Evolutionary conservation across 495 filamentous ascomycete genomes (phyloP), one percentile per base, ranked within the genome.

Genomic region (Lentithecium fluviatile): DNA sequence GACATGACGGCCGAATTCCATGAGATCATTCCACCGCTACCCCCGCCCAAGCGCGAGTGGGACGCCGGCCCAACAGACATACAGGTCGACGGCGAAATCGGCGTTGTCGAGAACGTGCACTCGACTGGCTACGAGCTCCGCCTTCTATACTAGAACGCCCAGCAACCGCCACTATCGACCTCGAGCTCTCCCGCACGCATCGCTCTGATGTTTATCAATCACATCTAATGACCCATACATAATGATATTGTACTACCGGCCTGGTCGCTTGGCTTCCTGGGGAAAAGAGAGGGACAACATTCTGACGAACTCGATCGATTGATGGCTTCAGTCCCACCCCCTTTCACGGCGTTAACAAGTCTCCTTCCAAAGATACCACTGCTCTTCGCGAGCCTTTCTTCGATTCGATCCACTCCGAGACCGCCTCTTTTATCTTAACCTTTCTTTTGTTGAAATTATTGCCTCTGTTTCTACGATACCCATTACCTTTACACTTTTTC

Each of bases 1-100:
- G 93, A 96, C 67, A 92, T 98, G 85, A 79, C 81, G 29, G 82
- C 81, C 52, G 85, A 87, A 66, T 80, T 87, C 63, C 71, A 70
- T 43, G 78, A 83, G 62, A 62, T 73, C 40, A 62, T 69, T 19
- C 56, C 73, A 8, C 50, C 48, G 21, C 40, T n/a, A 29, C 52
- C 52, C 10, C 70, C 70, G 4, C 55, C 62, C 19, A 73, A 70
- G 51, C 61, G 73, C 10, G 74, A 77, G 61, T 76, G 75, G 75
- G 71, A 74, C 51, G 67, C 70, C 8, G 70, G 71, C 10, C 64
- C 74, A 11, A 73, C 70, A 15, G 74, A 77, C 47, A 65, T 73
- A 19, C 73, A 76, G 58, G 65, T 71, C 50, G 75, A 77, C 56
- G 70, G 72, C 54, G 74, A 74, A 29, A 19, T 74, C 12, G 59